Evolutionary conservation across 2,329 filamentous ascomycete genomes (phyloP), one percentile per base, ranked within the genome.

Genomic region (Diplocarpon mali): DNA sequence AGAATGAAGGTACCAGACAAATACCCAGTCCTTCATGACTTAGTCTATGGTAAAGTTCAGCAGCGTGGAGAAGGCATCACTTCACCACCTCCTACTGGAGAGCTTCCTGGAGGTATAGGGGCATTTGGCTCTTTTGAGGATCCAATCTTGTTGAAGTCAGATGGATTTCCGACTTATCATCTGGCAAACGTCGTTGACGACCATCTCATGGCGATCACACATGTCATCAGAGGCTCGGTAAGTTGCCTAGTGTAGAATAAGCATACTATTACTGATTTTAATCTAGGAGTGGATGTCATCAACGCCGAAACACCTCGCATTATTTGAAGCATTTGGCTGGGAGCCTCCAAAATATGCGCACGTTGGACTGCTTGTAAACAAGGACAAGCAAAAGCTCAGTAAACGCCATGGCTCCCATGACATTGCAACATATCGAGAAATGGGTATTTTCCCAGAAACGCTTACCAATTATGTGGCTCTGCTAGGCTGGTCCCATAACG

Each of bases 131-230:
- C 46, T 17, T 81, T 72, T 51, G 86, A 92, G 53, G 89, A 96
- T 58, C 90, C 88, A 15, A 85, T 98, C 49, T 70, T 98, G 34
- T 69, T 95, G 48, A 98, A 98, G 64, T 82, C 80, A 0, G 92
- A 98, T 61, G 89, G 88, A 0, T 84, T 84, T 52, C 92, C 92
- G 0, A 98, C 93, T 0, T 98, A 98, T 60, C 92, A 98, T 64
- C 81, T 98, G 49, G 92, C 92, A 4, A 98, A 96, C 59, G 90
- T 98, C 8, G 82, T 98, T 4, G 92, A 98, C 60, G 92, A 98
- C 59, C 86, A 95, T 62, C 70, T 83, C 48, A 98, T 98, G 92
- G 69, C 85, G 48, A 93, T 98, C 54, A 95, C 89, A 0, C 90
- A 96, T 64, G 92, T 98, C 12, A 85, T 98, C 47, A 80, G 92